Conservation (phyloP, 306 rosid genomes). For the Gillenia trifoliata region DNA sequence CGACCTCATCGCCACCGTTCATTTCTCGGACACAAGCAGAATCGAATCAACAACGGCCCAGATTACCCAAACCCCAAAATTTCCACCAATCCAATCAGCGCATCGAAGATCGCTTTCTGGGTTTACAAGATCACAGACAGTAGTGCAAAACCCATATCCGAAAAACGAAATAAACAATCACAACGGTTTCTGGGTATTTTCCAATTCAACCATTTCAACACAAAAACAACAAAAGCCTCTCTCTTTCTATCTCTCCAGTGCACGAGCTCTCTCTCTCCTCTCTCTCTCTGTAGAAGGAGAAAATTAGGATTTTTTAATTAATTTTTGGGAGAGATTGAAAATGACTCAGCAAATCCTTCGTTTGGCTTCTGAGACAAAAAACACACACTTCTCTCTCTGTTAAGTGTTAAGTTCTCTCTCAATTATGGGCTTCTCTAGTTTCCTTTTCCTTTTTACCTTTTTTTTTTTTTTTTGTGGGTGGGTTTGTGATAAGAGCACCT, state of each 20-base stretch:
- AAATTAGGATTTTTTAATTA: conserved; percentile 35
- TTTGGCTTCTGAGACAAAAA: conserved; percentile 39
- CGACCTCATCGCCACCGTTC: conserved; percentile 91
- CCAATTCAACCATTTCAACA: conserved; percentile 63
- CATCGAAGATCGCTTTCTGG: conserved; percentile 65
- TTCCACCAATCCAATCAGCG: conserved; percentile 47
- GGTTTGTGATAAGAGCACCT: conserved; percentile 29
- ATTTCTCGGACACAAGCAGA: conserved; percentile 31
- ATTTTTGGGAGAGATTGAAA: conserved; percentile 28
- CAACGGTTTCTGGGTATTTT: conserved; percentile 41
- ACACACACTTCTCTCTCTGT: conserved; percentile 9
- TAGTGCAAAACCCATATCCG: conserved; percentile 39
- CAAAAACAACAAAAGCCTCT: conserved; percentile 19
- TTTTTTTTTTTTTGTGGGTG: neutral
- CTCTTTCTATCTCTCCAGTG: conserved; percentile 24
- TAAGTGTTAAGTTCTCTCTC: conserved; percentile 28
- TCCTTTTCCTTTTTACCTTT: conserved; percentile 6
- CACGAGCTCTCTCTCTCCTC: conserved; percentile 32
- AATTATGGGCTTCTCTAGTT: conserved; percentile 46
- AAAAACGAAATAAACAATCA: conserved; percentile 23
- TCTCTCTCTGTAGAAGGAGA: conserved; percentile 62
- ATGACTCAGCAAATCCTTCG: conserved; percentile 50
- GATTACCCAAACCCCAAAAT: conserved; percentile 17
- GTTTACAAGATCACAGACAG: conserved; percentile 51
- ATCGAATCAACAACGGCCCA: conserved; percentile 40